These are phyloP conservation scores for Crucibulum laeve DNA, from an alignment of 768 basidiomycete species.

Conservation along the genomic window DNA sequence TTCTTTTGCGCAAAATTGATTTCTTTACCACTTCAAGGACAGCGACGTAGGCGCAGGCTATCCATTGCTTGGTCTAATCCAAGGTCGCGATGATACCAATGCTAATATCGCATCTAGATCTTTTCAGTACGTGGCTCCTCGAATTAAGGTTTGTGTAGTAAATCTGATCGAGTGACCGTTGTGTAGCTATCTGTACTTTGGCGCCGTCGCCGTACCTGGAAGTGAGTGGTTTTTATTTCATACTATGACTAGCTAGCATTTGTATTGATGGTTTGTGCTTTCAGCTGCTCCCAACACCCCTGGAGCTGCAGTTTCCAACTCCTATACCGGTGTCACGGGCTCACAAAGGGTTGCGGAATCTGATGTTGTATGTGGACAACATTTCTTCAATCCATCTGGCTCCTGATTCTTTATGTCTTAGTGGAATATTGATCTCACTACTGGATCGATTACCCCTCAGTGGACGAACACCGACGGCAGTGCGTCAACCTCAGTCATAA, in stretches of 20 bases:
- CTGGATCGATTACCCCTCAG: conserved; percentile 7
- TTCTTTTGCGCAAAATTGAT: background rate
- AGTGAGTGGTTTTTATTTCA: conserved; percentile 3
- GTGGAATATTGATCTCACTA: conserved; percentile 14
- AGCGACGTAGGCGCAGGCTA: conserved; percentile 11
- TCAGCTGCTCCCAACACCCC: conserved; percentile 7
- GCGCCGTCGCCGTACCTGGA: conserved; percentile 9
- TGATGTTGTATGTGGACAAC: conserved; percentile 11
- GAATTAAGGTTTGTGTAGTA: background rate
- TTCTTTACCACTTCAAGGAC: conserved; percentile 3
- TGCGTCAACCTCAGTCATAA: conserved; percentile 4
- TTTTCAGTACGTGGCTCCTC: conserved; percentile 14
- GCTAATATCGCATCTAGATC: conserved; percentile 11
- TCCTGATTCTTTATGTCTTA: background rate
- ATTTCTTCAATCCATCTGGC: background rate
- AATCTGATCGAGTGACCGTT: background rate
- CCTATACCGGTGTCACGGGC: conserved; percentile 4
- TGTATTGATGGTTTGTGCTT: background rate
- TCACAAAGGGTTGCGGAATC: conserved; percentile 5
- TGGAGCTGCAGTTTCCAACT: conserved; percentile 8
- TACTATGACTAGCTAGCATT: background rate
- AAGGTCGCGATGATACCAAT: conserved; percentile 12
- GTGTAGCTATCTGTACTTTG: conserved; percentile 10
- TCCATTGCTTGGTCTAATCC: conserved; percentile 15
- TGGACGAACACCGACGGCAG: conserved; percentile 18